These are phyloP conservation scores for Gossypium longicalyx DNA, from an alignment of 345 rosid genomes.

Conservation along the genomic window DNA sequence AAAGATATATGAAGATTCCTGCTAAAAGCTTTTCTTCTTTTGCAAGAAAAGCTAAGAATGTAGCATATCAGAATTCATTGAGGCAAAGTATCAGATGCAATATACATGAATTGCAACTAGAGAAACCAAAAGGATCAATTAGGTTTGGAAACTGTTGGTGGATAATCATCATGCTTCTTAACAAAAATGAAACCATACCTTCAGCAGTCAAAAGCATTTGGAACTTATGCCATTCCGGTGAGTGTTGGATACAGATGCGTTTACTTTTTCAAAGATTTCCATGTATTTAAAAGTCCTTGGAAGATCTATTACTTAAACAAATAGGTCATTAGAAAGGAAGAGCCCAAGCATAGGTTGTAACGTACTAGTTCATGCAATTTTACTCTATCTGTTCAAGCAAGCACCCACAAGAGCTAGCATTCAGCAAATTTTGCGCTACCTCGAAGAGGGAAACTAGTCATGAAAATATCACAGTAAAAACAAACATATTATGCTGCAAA, in stretches of 20 bases:
- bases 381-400: background rate
- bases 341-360: background rate
- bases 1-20: conserved; percentile 5
- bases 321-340: background rate
- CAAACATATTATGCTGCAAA: background rate
- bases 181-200: background rate
- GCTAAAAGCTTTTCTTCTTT: conserved; percentile 8
- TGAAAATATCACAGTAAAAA: background rate
- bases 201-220: too few relatives aligned
- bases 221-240: background rate
- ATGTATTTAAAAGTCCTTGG: background rate
- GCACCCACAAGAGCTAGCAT: background rate
- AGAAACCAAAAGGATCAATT: conserved; percentile 1
- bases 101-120: background rate
- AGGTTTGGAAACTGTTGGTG: background rate
- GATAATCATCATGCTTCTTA: background rate
- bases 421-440: background rate
- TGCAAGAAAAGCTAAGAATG: conserved; percentile 1
- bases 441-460: background rate
- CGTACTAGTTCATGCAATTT: background rate
- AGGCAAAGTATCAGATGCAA: conserved; percentile 13
- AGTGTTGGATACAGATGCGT: background rate
- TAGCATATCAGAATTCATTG: background rate
- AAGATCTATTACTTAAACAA: background rate
- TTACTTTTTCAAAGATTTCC: background rate